These are phyloP conservation scores for Bipolaris sorokiniana DNA, from an alignment of 2,329 filamentous ascomycete genomes.

Conservation along the genomic window DNA sequence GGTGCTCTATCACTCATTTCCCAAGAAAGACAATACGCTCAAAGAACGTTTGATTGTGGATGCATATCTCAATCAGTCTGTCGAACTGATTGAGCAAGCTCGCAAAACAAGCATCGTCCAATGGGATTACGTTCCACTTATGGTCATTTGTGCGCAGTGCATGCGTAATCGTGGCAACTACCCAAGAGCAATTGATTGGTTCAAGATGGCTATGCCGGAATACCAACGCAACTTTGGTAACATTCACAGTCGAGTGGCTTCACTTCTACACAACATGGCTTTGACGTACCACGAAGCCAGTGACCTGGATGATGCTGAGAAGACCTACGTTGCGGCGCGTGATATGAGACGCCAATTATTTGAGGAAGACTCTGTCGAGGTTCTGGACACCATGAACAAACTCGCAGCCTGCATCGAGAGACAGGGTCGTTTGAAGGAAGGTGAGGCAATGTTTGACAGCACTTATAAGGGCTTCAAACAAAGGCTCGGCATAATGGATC, in stretches of 20 bases:
- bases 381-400: background rate
- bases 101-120: background rate
- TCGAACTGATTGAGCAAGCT: background rate
- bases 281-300: background rate
- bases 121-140: background rate
- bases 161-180: background rate
- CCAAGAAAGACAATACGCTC: background rate
- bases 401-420: background rate
- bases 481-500: background rate
- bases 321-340: background rate
- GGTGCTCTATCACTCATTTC: background rate
- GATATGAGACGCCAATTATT: background rate
- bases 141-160: background rate
- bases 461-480: background rate
- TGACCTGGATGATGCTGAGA: background rate
- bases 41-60: background rate
- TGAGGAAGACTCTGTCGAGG: background rate
- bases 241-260: background rate
- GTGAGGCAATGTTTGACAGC: background rate
- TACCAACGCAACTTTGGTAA: background rate
- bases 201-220: background rate
- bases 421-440: background rate
- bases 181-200: background rate
- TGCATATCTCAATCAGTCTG: background rate
- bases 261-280: background rate